These are phyloP conservation scores for Pyrenophora graminea DNA, from an alignment of 2,329 filamentous ascomycete genomes.

Conservation along the genomic window DNA sequence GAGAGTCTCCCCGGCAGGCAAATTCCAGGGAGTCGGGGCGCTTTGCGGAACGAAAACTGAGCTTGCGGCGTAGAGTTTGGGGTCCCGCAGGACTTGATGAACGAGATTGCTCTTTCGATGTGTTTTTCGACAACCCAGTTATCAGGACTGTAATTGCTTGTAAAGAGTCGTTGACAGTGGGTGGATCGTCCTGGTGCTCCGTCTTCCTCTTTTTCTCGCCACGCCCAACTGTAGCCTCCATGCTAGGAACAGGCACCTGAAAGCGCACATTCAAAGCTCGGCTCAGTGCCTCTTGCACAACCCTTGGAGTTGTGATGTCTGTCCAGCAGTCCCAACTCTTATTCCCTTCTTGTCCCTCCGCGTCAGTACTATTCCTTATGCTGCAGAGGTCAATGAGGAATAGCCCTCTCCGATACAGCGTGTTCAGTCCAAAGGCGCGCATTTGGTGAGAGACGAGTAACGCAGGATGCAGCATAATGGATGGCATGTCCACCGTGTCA, in stretches of 20 bases:
- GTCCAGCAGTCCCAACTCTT: conserved; percentile 29
- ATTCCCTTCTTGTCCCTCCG: conserved; percentile 18
- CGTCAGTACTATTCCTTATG: conserved; percentile 13
- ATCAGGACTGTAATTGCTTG: conserved; percentile 20
- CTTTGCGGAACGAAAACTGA: conserved; percentile 10
- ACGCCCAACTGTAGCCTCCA: conserved; percentile 17
- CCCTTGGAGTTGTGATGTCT: conserved; percentile 16
- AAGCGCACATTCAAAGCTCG: conserved; percentile 25
- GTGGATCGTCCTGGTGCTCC: conserved; percentile 24
- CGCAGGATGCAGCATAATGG: conserved; percentile 16
- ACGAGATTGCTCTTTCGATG: not conserved
- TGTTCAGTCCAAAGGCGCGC: conserved; percentile 15
- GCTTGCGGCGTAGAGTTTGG: conserved; percentile 10
- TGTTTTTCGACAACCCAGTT: not conserved
- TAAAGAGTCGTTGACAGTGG: conserved; percentile 23
- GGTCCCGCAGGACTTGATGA: conserved; percentile 5
- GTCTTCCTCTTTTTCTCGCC: conserved; percentile 31
- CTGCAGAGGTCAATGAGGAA: conserved; percentile 33
- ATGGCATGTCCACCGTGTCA: conserved; percentile 26
- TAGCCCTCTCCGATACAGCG: conserved; percentile 24
- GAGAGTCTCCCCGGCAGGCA: conserved; percentile 11
- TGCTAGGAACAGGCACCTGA: conserved; percentile 31
- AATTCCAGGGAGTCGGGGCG: conserved; percentile 9
- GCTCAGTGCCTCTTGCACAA: conserved; percentile 22
- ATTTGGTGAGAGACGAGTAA: conserved; percentile 5